Percentiles rank a stretch among this genome's conserved stretches.
Conservation (phyloP, 1,284 basidiomycete genomes). For the Acaromyces ingoldii region DNA sequence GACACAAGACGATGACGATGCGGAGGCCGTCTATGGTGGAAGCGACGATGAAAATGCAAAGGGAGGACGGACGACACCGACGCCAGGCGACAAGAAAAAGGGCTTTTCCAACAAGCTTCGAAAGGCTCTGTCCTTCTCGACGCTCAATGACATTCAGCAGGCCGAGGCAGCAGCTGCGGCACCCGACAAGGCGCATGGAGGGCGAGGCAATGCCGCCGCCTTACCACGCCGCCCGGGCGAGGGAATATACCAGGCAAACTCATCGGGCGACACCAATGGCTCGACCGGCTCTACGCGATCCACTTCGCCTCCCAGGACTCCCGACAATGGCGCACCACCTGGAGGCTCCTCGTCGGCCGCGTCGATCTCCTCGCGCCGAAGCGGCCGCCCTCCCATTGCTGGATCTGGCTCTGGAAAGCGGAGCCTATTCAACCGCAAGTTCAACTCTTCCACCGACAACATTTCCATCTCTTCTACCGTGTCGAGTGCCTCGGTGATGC, state of each 20-base stretch:
- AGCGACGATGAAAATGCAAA: conserved; percentile 33
- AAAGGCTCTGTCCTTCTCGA: conserved; percentile 41
- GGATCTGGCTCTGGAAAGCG: conserved; percentile 29
- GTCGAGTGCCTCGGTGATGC: conserved; percentile 91
- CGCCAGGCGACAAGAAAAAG: conserved; percentile 34
- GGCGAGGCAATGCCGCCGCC: conserved; percentile 7
- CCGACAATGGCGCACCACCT: conserved; percentile 30
- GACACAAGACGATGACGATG: conserved; percentile 28
- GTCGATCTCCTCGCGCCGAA: conserved; percentile 39
- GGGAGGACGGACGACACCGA: conserved; percentile 25
- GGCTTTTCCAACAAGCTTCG: conserved; percentile 38
- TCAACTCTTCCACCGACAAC: conserved; percentile 93
- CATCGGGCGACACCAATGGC: conserved; percentile 36
- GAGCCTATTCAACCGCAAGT: conserved; percentile 78
- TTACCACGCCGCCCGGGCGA: not conserved
- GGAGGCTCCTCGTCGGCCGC: conserved; percentile 33
- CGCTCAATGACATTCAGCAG: conserved; percentile 30
- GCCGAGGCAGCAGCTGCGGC: conserved; percentile 7
- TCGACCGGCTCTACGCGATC: conserved; percentile 41
- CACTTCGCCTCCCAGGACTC: conserved; percentile 38
- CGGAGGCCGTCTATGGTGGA: conserved; percentile 31
- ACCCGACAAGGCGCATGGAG: conserved; percentile 1
- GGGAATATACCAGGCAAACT: conserved; percentile 19
- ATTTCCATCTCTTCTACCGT: conserved; percentile 93
- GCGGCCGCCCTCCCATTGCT: conserved; percentile 34